Base-by-base conservation (phyloP, 2,329 filamentous ascomycete genomes). In the Aspergillus intermedius region DNA sequence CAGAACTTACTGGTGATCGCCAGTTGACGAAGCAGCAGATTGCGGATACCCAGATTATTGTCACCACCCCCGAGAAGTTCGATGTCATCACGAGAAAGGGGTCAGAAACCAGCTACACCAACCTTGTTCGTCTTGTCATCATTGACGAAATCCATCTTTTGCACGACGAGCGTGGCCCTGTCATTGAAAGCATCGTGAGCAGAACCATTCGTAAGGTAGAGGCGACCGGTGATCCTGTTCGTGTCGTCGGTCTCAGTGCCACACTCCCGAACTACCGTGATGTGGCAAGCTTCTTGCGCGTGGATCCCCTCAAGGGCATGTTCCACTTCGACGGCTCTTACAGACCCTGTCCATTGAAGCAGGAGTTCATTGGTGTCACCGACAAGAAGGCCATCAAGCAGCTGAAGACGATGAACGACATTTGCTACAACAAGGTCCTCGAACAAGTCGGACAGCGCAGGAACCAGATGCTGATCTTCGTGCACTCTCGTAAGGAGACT, bases 321-420 rank as follows among this genome's bases (percentile, higher is more conserved):
- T 97, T 95, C 77, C 91, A 98, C 68, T 98, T 98, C 59, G 93
- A 98, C 67, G 88, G 88, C 40, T 90, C 90, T 3, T 98, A 84
- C 75, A 81, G 93, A 59, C 94, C 93, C 52, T 98, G 93, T 66
- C 93, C 93, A 1, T 72, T 98, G 59, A 90, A 88, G 60, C 93
- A 98, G 66, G 94, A 98, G 68, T 98, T 97, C 64, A 88, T 98
- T 57, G 93, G 93, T 46, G 87, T 98, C 40, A 96, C 91, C 0
- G 93, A 98, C 59, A 94, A 93, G 74, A 97, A 97, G 68, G 88
- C 93, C 5, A 98, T 98, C 73, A 98, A 97, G 72, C 93, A 98
- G 68, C 76, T 98, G 47, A 96, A 97, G 77, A 94, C 88, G 1
- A 98, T 98, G 93, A 98, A 98, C 64, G 93, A 98, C 60, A 91